Base-by-base conservation (phyloP, 139 green algal genomes). In the Zygnema cylindricum region DNA sequence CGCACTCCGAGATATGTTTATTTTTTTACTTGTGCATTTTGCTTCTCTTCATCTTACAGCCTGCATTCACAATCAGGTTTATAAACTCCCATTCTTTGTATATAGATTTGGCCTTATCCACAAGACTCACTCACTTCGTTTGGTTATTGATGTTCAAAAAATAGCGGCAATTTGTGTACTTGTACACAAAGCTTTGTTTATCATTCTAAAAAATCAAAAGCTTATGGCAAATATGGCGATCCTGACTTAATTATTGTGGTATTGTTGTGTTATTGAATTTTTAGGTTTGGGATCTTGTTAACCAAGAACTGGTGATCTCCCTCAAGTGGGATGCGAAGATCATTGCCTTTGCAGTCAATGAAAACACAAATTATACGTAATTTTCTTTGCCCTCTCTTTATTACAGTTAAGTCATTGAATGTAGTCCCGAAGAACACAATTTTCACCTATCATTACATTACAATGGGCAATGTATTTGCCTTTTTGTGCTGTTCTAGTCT, bases 261-360 rank as follows among this genome's bases (percentile, higher is more conserved):
- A n/a, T n/a, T n/a, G n/a, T n/a, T n/a, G n/a, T n/a, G n/a, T n/a
- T n/a, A n/a, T n/a, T n/a, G n/a, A n/a, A n/a, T n/a, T n/a, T n/a
- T n/a, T 43, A 86, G 79, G 79, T 86, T 30, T 86, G 79, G 79
- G 79, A 86, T 43, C 79, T 86, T 57, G 39, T 11, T 11, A 25
- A 55, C 1, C 40, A 86, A 69, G 25, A 86, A 16, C 79, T 86
- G 79, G 36, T 43, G 30, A 43, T 36, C 25, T 86, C 79, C 32
- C 41, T 77, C n/a, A 86, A 76, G n/a, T 86, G 79, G 79, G 21
- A 43, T 11, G 2, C 79, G 2, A 38, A 57, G 11, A 69, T 86
- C 11, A 86, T 43, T 86, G 57, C 79, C 7, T 55, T 86, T 30
- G 25, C 79, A 84, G 79, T 86, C 76, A 43, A 40, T 3, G 30